phyloP scores from a whole-genome alignment of 257 asterid genomes.

The Apocynum venetum region DNA sequence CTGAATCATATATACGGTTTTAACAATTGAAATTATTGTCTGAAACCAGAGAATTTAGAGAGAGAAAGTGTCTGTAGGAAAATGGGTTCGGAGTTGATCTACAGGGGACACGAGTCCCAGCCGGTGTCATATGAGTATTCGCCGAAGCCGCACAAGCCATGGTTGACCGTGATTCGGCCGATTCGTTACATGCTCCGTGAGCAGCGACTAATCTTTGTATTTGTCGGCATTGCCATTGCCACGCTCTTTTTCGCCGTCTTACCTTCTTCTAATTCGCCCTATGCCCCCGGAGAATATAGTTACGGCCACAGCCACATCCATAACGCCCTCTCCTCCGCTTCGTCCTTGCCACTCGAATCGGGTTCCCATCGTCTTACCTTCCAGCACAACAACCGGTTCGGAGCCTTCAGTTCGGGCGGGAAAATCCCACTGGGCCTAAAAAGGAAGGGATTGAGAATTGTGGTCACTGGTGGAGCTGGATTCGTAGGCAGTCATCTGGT shows the following conservation, averaged over 20 bases:
- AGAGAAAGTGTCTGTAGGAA: neutral
- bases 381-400: slow-evolving; percentile 52
- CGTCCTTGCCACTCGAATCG: slow-evolving; percentile 35
- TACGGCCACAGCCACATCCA: neutral
- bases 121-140: slow-evolving; percentile 51
- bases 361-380: slow-evolving; percentile 30
- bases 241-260: slow-evolving; percentile 29
- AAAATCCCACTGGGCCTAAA: slow-evolving; percentile 79
- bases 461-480: slow-evolving; percentile 97
- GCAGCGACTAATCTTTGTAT: slow-evolving; percentile 41
- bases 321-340: slow-evolving; percentile 25
- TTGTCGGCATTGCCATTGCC: slow-evolving; percentile 51
- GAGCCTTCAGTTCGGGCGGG: slow-evolving; percentile 56
- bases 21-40: neutral
- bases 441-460: slow-evolving; percentile 66
- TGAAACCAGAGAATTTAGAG: slow-evolving; percentile 14
- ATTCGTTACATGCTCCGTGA: slow-evolving; percentile 47
- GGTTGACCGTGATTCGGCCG: slow-evolving; percentile 36
- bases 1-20: too few species aligned
- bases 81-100: slow-evolving; percentile 80
- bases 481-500: slow-evolving; percentile 94
- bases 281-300: neutral
- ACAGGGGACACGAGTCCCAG: slow-evolving; percentile 81
- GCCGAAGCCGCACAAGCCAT: slow-evolving; percentile 53
- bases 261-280: slow-evolving; percentile 24